These are phyloP conservation scores for Conidiobolus incongruus DNA, from an alignment of 371 early-diverging fungal genomes.

Conservation along the genomic window DNA sequence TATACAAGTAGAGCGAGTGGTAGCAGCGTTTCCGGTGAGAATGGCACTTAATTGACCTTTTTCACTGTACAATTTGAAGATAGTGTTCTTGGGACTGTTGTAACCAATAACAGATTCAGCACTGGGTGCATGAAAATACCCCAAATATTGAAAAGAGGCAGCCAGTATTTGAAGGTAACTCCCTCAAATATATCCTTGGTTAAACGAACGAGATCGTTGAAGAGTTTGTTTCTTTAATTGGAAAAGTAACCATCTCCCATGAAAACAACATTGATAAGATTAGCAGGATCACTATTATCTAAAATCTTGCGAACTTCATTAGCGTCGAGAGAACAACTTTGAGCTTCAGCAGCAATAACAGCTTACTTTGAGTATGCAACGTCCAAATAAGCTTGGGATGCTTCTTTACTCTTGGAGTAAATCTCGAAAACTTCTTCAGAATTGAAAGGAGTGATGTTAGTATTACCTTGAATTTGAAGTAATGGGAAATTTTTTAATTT, in stretches of 20 bases:
- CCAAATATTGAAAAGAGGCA: conserved; percentile 30
- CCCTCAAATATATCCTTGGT: conserved; percentile 25
- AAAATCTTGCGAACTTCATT: conserved; percentile 6
- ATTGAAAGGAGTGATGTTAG: too few relatives aligned
- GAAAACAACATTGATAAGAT: conserved; percentile 28
- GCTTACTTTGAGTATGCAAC: too few relatives aligned
- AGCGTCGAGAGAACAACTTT: not conserved
- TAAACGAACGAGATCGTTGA: conserved; percentile 21
- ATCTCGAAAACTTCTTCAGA: too few relatives aligned
- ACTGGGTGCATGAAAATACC: conserved; percentile 19
- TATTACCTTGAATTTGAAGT: too few relatives aligned
- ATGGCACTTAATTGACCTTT: conserved; percentile 33
- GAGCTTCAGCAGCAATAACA: too few relatives aligned
- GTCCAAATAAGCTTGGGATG: too few relatives aligned
- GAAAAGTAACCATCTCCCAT: conserved; percentile 37
- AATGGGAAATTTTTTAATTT: too few relatives aligned
- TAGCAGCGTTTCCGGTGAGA: conserved; percentile 18
- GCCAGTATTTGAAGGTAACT: conserved; percentile 16
- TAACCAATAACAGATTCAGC: conserved; percentile 25
- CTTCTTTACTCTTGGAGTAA: too few relatives aligned
- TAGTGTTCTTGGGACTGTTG: conserved; percentile 18
- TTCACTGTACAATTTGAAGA: conserved; percentile 28
- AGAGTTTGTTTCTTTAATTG: conserved; percentile 17
- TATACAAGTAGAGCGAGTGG: conserved; percentile 19
- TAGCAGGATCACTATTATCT: conserved; percentile 16